These are phyloP conservation scores for Scolecobasidium constrictum DNA, from an alignment of 2,329 filamentous ascomycete species.

Conservation along the genomic window DNA sequence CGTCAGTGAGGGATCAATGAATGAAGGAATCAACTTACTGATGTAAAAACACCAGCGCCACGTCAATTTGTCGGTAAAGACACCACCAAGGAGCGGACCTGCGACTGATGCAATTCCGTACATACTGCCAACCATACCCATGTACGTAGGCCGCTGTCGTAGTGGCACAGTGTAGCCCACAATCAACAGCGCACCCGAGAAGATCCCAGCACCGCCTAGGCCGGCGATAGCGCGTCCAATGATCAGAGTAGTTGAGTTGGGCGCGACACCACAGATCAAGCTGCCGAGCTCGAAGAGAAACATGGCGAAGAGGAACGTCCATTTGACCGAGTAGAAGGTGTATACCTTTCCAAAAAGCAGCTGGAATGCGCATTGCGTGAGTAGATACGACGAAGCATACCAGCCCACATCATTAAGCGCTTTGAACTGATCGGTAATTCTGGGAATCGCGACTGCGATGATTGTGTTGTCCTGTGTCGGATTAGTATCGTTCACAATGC, in stretches of 20 bases:
- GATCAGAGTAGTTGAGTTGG: slow-evolving; percentile 38
- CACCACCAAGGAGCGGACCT: slow-evolving; percentile 37
- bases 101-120: slow-evolving; percentile 37
- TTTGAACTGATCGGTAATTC: slow-evolving; percentile 37
- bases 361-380: slow-evolving; percentile 31
- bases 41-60: slow-evolving; percentile 23
- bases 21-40: background rate
- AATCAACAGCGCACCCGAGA: slow-evolving; percentile 37
- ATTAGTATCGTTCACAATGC: no score
- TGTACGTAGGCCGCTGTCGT: slow-evolving; percentile 36
- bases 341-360: slow-evolving; percentile 35
- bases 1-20: background rate
- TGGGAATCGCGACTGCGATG: slow-evolving; percentile 36
- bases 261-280: slow-evolving; percentile 40
- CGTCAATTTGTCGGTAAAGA: slow-evolving; percentile 32
- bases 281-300: slow-evolving; percentile 41
- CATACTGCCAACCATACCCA: slow-evolving; percentile 37
- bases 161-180: slow-evolving; percentile 35
- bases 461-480: slow-evolving; percentile 33
- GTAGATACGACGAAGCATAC: slow-evolving; percentile 32
- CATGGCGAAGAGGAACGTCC: slow-evolving; percentile 32
- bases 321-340: slow-evolving; percentile 36
- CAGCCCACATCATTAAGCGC: slow-evolving; percentile 35
- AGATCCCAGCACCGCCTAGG: slow-evolving; percentile 40
- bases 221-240: slow-evolving; percentile 41